Conservation (phyloP, 306 rosid genomes). For the Sechiopsis laciniata region DNA sequence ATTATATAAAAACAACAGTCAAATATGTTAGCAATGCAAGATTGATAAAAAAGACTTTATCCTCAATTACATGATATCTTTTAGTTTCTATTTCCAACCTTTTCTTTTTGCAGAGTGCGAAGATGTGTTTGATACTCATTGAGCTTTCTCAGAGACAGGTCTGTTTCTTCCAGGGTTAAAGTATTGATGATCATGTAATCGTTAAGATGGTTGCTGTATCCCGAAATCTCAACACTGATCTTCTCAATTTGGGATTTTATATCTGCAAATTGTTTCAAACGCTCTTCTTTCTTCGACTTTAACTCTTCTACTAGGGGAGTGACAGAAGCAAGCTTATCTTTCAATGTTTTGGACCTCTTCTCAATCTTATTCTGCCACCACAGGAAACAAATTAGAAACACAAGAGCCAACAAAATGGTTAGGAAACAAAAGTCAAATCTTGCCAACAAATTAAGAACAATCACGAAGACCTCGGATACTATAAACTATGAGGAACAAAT, state of each 20-base stretch:
- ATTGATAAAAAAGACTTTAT: neutral
- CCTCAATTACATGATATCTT: conserved; percentile 1
- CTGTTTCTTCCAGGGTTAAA: conserved; percentile 50
- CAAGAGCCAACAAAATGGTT: conserved; percentile 23
- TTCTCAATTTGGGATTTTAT: conserved; percentile 63
- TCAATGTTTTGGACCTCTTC: conserved; percentile 65
- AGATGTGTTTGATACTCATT: conserved; percentile 76
- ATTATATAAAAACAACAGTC: neutral
- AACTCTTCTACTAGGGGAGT: conserved; percentile 76
- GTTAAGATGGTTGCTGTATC: conserved; percentile 37
- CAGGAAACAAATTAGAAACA: conserved; percentile 23
- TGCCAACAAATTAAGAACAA: conserved; percentile 2
- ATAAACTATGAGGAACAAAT: conserved; percentile 2
- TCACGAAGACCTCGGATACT: neutral
- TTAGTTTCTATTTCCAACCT: conserved; percentile 44
- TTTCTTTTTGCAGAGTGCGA: conserved; percentile 75
- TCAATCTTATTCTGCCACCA: conserved; percentile 53
- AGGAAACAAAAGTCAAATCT: conserved; percentile 3
- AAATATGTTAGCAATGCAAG: neutral
- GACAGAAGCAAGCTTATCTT: conserved; percentile 78
- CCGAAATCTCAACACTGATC: conserved; percentile 81
- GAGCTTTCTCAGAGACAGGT: conserved; percentile 75
- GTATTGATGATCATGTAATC: conserved; percentile 28
- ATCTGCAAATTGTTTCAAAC: conserved; percentile 76
- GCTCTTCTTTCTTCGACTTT: conserved; percentile 66